phyloP scores from a whole-genome alignment of 192 early-diverging fungal species.

The Helicostylum pulchrum region DNA sequence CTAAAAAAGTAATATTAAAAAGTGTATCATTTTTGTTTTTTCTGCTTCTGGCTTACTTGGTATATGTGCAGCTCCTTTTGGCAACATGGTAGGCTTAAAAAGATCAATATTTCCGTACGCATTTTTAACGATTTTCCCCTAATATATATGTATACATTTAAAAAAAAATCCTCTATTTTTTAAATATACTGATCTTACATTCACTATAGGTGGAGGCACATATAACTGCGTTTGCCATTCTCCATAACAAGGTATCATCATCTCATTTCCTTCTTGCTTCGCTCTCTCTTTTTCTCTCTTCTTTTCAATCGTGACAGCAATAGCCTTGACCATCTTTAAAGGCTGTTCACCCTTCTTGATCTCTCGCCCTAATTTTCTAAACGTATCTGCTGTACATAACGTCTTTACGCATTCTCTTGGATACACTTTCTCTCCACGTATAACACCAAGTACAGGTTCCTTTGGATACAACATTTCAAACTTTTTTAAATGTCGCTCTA shows the following conservation, averaged over 20 bases:
- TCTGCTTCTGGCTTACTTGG: constrained; percentile 34
- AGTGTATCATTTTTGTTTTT: neutral
- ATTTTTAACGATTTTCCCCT: constrained; percentile 83
- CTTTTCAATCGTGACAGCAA: constrained; percentile 44
- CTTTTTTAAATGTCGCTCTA: constrained; percentile 82
- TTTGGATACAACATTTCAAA: constrained; percentile 74
- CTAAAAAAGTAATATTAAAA: constrained; percentile 22
- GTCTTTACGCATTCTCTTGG: constrained; percentile 68
- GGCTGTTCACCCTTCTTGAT: constrained; percentile 43
- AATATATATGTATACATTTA: constrained; percentile 3
- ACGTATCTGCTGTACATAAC: constrained; percentile 55
- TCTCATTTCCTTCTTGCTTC: constrained; percentile 23
- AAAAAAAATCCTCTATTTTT: neutral
- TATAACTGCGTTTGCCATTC: constrained; percentile 86
- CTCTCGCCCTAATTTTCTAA: constrained; percentile 59
- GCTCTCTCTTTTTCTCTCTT: constrained; percentile 38
- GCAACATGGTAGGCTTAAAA: constrained; percentile 82
- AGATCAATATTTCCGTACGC: constrained; percentile 82
- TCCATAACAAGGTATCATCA: constrained; percentile 62
- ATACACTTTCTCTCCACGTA: constrained; percentile 78
- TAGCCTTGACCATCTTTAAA: constrained; percentile 40
- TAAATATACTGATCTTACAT: constrained; percentile 36
- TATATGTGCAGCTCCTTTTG: constrained; percentile 73
- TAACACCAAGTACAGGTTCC: constrained; percentile 66
- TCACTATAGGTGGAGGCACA: constrained; percentile 54